Evolutionary conservation across 352 stramenopile species (phyloP).

Genomic region (Globisporangium sylvaticum): DNA sequence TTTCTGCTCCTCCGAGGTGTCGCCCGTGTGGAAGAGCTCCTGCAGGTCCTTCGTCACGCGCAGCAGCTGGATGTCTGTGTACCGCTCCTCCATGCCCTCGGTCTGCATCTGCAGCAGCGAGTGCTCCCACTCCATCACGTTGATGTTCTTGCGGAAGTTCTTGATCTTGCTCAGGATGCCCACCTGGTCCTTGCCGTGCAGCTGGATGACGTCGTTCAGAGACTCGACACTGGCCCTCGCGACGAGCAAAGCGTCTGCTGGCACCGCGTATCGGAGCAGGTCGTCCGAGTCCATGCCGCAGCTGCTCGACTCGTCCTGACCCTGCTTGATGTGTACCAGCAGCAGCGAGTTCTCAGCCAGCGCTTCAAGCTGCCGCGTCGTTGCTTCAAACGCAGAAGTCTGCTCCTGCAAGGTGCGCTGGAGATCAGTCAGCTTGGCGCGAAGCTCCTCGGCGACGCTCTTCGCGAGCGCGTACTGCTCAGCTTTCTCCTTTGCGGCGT

Average conservation of each 20-base stretch:
- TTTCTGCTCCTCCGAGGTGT: conserved; percentile 76
- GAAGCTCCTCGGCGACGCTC: conserved; percentile 53
- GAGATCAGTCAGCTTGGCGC: conserved; percentile 38
- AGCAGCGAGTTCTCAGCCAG: conserved; percentile 68
- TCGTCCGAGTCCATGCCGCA: conserved; percentile 52
- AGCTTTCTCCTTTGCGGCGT: conserved; percentile 41
- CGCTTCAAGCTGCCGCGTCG: conserved; percentile 26
- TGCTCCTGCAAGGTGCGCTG: conserved; percentile 30
- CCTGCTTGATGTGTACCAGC: conserved; percentile 89
- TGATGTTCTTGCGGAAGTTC: conserved; percentile 93
- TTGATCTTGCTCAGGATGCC: conserved; percentile 85
- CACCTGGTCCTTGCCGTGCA: conserved; percentile 86
- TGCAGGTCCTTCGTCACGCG: conserved; percentile 92
- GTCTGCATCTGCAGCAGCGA: conserved; percentile 73
- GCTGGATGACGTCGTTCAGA: conserved; percentile 85
- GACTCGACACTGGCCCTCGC: conserved; percentile 71
- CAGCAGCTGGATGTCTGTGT: conserved; percentile 92
- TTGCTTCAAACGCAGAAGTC: conserved; percentile 1
- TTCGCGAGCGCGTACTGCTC: conserved; percentile 49
- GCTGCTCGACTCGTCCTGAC: conserved; percentile 82
- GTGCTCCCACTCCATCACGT: conserved; percentile 93
- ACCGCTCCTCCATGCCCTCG: conserved; percentile 87
- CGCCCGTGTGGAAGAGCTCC: conserved; percentile 83
- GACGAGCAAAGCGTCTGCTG: conserved; percentile 65
- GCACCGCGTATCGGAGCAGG: conserved; percentile 17